Base-by-base conservation (phyloP, 2,329 filamentous ascomycete species). In the Colletotrichum endophyticum region DNA sequence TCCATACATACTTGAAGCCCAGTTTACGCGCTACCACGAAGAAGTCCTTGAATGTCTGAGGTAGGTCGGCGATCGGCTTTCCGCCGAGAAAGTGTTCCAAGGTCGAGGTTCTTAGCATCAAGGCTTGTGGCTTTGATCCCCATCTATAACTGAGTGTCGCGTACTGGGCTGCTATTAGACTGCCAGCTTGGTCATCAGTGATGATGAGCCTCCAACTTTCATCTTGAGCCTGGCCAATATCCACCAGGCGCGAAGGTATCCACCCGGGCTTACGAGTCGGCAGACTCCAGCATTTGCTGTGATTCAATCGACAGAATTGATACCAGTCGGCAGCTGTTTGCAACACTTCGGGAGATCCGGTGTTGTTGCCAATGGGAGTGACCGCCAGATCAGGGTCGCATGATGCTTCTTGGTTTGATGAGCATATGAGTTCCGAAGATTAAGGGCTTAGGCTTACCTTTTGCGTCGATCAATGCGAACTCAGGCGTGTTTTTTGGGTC, bases 401-500 rank as follows among this genome's bases (percentile, higher is more conserved):
- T 3, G 15, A 3, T 39, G 15, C 19, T 39, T 1, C 36, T 39
- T 19, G 36, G 2, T 39, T 49, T 22, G 11, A n/a, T 22, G 0
- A 49, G 44, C 19, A 22, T 12, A 22, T 49, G 5, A 49, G 44
- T 11, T 49, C 9, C 4, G 11, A 49, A 49, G 44, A 22, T 22
- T 22, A 7, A 49, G 5, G n/a, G n/a, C 44, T 22, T 49, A 6
- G 44, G n/a, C 44, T 22, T 49, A 49, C 44, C 6, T n/a, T 49
- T 11, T 49, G 11, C 3, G 11, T n/a, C n/a, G n/a, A 1, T 1
- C n/a, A 49, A 4, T 7, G 0, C 11, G n/a, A 49, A 49, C 11
- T 3, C 2, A 13, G n/a, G 19, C 4, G 3, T 2, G 0, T 7
- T 2, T 2, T 49, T 1, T 49, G 1, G 0, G n/a, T 22, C n/a